Base-by-base conservation (phyloP, 1,284 basidiomycete genomes). In the Apiotrichum gracile region DNA sequence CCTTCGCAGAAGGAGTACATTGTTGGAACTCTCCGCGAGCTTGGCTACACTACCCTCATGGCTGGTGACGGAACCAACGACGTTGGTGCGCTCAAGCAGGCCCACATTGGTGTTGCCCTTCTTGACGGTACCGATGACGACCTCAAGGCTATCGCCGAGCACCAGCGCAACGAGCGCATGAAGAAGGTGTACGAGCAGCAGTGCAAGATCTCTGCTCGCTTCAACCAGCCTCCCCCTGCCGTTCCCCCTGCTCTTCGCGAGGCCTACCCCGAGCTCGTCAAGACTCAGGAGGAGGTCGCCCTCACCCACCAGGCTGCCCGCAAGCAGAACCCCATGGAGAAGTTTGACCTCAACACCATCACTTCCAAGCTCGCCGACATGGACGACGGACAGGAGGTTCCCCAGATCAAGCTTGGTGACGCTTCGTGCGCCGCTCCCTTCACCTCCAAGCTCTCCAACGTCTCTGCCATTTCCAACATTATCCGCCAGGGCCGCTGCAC, bases 31-130 rank as follows among this genome's bases (percentile, higher is more conserved):
- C 79, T 97, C 52, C 90, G 91, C 70, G 80, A 81, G 14, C 82
- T 94, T 25, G 92, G 92, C 25, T 97, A 89, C 72, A 81, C 82
- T 8, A 97, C 92, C 0, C 80, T 97, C 51, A 97, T 97, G 92
- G 92, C 91, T 13, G 92, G 92, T 55, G 93, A 97, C 70, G 93
- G 93, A 35, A 97, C 92, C 17, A 97, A 97, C 72, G 92, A 97
- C 63, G 92, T 97, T 44, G 92, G 93, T 29, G 92, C 93, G 3
- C 82, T 97, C 48, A 97, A 97, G 73, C 90, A 94, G 70, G 92
- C 93, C 0, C 90, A 97, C 71, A 86, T 97, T 54, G 92, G 92
- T 60, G 88, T 97, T 19, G 92, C 92, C 1, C 79, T 97, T 2
- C 78, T 97, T 42, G 91, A 96, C 67, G 92, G 92, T 0, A 88